Evolutionary conservation across 805 yeast species (phyloP), one percentile per base, ranked within the genome.

Genomic region (Osmozyma mogii): DNA sequence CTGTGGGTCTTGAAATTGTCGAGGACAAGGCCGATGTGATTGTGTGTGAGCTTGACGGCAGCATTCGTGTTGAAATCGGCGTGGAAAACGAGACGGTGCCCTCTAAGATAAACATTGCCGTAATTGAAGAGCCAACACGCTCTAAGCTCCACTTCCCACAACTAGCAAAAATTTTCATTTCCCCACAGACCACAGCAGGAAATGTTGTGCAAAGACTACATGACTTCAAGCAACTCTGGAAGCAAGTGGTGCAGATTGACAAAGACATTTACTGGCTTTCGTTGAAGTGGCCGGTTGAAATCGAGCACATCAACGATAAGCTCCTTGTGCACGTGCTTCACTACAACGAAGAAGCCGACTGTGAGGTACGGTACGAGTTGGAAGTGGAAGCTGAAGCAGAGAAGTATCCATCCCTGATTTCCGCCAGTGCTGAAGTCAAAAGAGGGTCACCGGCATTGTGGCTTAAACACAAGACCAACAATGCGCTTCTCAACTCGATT

Each of bases 221-320:
- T 45, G 12, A 11, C 9, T 29, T 36, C 13, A 23, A 40, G 11
- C 13, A 24, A 3, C 27, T 32, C 9, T 39, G 44, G 41, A 16
- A 29, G 24, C 32, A 30, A 16, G 33, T 50, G 8, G 34, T 32
- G 22, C 22, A 27, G 14, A 37, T 53, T 7, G 68, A 61, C 34
- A 21, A 27, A 7, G 61, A 58, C 25, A 40, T 63, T 13, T 51
- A 45, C 41, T 49, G 44, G 28, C 36, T 59, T 2, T 43, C 56
- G 2, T 30, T 57, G 17, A 43, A 43, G 34, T 54, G 41, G 28
- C 67, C 66, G 0, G 25, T 56, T 10, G 28, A 31, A 11, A 28
- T 43, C 18, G 26, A 17, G 17, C 12, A 26, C 5, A 22, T 12
- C 10, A 27, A 21, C 6, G 17, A 19, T 5, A 27, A 22, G 3